Evolutionary conservation across 2,329 filamentous ascomycete genomes (phyloP), one percentile per base, ranked within the genome.

Genomic region (Colletotrichum salicis): DNA sequence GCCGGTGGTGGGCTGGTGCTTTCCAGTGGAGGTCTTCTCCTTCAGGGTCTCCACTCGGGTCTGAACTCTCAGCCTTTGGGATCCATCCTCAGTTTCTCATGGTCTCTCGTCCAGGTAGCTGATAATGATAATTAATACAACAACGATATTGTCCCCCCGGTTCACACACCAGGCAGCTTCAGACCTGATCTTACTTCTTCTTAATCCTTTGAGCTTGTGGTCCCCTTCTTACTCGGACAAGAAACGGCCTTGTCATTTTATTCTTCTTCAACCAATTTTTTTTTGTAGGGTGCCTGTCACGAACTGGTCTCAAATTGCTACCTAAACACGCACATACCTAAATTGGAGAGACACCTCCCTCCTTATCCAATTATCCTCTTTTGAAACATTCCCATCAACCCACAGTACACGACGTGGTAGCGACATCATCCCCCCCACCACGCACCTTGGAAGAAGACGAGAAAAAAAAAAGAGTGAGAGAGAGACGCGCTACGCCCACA

Each of bases 101-200:
- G 15, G 41, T 62, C 11, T 52, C n/a, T 27, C 45, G 60, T 6
- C 8, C n/a, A n/a, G n/a, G n/a, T 62, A 29, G 61, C n/a, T 56
- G 54, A 64, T 54, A 31, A 22, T 64, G 61, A 64, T 54, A 63
- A 63, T 48, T 54, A 63, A 63, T 48, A 63, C n/a, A 27, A 63
- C 13, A 27, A 62, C n/a, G 29, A 63, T 52, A 63, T 27, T 48
- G 35, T 63, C 31, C 60, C 45, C 48, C n/a, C 22, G 4, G 45
- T 54, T 35, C 60, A 33, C 29, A 24, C 45, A 29, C 51, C 29
- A 63, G 60, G 33, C 45, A 37, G 45, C 60, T 37, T 54, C 45
- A 54, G 8, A n/a, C 7, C 37, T 41, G 19, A n/a, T 7, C 41
- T 48, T n/a, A 48, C n/a, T 63, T 29, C 31, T 27, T 24, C 45